Percentiles rank a stretch among this genome's conserved stretches.
Evolutionary conservation across 495 filamentous ascomycete genomes (phyloP).

Genomic region (Lasiosphaeria hispida): DNA sequence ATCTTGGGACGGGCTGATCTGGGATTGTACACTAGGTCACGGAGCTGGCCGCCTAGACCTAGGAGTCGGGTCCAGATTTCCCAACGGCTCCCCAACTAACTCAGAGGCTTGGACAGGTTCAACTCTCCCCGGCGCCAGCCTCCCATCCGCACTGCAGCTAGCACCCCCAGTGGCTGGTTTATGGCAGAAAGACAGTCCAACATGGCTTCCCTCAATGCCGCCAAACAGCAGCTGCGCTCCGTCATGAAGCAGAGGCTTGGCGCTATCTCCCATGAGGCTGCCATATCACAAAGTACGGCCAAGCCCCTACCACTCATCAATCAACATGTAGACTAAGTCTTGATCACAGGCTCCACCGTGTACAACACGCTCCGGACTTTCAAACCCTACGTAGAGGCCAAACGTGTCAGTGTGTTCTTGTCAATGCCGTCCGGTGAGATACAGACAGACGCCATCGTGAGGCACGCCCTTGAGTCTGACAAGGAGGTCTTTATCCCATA

Average conservation of each 20-base stretch:
- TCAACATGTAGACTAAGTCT: slow-evolving; percentile 7
- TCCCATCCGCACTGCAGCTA: neutral
- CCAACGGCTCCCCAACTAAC: no score
- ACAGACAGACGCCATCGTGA: slow-evolving; percentile 74
- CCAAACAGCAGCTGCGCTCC: slow-evolving; percentile 72
- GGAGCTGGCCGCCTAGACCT: no score
- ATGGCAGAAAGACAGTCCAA: slow-evolving; percentile 11
- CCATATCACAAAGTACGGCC: slow-evolving; percentile 63
- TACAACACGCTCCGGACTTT: slow-evolving; percentile 55
- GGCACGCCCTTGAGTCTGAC: slow-evolving; percentile 69
- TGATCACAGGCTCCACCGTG: slow-evolving; percentile 53
- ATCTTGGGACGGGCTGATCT: no score
- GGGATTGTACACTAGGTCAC: no score
- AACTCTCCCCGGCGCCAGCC: neutral
- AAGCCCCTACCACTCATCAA: slow-evolving; percentile 1
- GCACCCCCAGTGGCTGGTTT: neutral
- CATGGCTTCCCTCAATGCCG: slow-evolving; percentile 40
- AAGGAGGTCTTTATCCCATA: slow-evolving; percentile 93
- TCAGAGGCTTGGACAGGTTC: neutral
- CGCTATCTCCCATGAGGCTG: slow-evolving; percentile 53
- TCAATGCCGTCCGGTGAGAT: slow-evolving; percentile 89
- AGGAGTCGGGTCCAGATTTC: no score
- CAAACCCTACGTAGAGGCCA: slow-evolving; percentile 62
- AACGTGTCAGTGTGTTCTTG: slow-evolving; percentile 78
- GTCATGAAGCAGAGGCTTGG: slow-evolving; percentile 64